Conservation (phyloP, 306 rosid species). For the Rosa rugosa region DNA sequence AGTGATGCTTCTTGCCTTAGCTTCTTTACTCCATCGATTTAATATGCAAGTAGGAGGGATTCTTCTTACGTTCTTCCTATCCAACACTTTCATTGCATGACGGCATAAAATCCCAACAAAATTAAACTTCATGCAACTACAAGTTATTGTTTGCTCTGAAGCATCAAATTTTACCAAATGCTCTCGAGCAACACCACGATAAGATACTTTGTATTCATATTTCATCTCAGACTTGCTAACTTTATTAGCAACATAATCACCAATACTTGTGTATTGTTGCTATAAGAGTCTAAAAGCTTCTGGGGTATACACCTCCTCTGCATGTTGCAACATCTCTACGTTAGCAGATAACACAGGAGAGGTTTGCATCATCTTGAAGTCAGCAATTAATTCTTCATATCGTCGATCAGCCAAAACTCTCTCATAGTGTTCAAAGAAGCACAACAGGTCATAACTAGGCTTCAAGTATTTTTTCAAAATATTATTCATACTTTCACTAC, state of each 20-base stretch:
- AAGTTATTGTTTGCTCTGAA: too few relatives aligned
- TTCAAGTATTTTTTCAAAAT: background rate
- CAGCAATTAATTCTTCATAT: background rate
- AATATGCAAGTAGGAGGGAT: too few relatives aligned
- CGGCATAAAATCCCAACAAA: too few relatives aligned
- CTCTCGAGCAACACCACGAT: background rate
- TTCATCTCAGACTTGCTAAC: background rate
- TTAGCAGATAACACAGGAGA: background rate
- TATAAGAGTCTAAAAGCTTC: background rate
- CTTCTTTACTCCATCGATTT: too few relatives aligned
- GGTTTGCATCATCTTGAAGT: background rate
- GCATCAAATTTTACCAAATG: background rate
- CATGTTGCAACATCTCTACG: conserved; percentile 11
- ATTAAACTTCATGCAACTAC: too few relatives aligned
- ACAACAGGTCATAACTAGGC: background rate
- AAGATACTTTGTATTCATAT: background rate
- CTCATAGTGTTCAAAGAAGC: background rate
- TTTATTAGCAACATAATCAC: background rate
- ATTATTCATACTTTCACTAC: conserved; percentile 1
- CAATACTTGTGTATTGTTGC: background rate
- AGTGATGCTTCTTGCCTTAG: too few relatives aligned
- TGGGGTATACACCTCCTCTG: background rate
- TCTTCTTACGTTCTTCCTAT: too few relatives aligned
- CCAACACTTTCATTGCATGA: too few relatives aligned
- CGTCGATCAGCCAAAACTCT: background rate